Evolutionary conservation across 108 stramenopile species (phyloP).

Genomic region (Phaeodactylum tricornutum): DNA sequence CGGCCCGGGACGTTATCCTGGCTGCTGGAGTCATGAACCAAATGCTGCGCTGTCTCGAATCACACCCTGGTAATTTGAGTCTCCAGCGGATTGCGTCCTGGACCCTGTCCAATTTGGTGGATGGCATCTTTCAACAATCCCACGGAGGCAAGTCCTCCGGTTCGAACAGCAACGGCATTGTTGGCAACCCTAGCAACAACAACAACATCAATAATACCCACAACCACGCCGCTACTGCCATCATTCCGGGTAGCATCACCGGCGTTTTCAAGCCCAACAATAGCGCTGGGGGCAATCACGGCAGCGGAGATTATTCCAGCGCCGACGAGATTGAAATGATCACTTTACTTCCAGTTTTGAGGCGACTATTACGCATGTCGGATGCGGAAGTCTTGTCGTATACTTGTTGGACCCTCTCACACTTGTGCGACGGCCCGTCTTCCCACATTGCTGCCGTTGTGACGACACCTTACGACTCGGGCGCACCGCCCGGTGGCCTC

Average conservation of each 20-base stretch:
- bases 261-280: not conserved
- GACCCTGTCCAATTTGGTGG: constrained; percentile 71
- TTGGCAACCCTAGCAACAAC: constrained; percentile 1
- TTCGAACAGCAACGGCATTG: not conserved
- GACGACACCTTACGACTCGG: constrained; percentile 28
- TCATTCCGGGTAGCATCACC: not conserved
- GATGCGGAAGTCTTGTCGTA: constrained; percentile 90
- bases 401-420: constrained; percentile 93
- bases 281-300: not conserved
- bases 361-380: constrained; percentile 59
- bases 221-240: not conserved
- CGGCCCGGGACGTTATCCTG: constrained; percentile 71
- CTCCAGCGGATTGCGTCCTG: constrained; percentile 74
- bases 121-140: constrained; percentile 50
- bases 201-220: constrained; percentile 3
- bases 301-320: constrained; percentile 35
- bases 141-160: constrained; percentile 11
- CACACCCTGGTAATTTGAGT: constrained; percentile 41
- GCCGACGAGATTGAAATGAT: constrained; percentile 76
- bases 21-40: constrained; percentile 75
- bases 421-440: constrained; percentile 91
- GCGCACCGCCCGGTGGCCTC: constrained; percentile 45
- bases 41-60: constrained; percentile 52
- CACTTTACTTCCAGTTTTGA: constrained; percentile 68
- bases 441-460: constrained; percentile 90